phyloP scores from a whole-genome alignment of 208 protist species.

The Trypanosoma rangeli region DNA sequence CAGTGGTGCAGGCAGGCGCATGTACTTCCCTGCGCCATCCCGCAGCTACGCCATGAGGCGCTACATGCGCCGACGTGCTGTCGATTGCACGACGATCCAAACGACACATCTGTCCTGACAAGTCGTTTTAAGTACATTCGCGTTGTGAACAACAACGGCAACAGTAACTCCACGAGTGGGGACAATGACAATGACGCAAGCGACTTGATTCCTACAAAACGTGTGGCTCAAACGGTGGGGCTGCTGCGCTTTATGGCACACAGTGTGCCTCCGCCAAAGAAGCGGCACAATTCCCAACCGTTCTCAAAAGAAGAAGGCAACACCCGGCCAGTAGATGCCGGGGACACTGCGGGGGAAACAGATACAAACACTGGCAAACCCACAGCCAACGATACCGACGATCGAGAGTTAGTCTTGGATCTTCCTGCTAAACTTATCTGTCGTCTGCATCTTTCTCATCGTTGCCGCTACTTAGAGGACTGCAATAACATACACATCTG shows the following conservation, averaged over 20 bases:
- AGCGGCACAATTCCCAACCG: background rate
- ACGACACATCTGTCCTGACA: slow-evolving; percentile 71
- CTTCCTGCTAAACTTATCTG: slow-evolving; percentile 85
- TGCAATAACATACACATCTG: slow-evolving; percentile 93
- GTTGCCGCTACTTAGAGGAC: slow-evolving; percentile 89
- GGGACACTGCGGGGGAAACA: background rate
- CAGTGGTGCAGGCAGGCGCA: slow-evolving; percentile 89
- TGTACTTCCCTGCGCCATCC: slow-evolving; percentile 66
- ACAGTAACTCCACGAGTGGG: slow-evolving; percentile 28
- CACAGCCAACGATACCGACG: slow-evolving; percentile 4
- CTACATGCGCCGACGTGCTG: slow-evolving; percentile 86
- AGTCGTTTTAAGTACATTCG: slow-evolving; percentile 66
- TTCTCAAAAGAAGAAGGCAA: background rate
- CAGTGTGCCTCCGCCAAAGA: slow-evolving; percentile 41
- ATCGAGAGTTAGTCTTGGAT: slow-evolving; percentile 50
- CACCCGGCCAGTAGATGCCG: background rate
- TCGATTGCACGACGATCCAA: slow-evolving; percentile 74
- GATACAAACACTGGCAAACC: slow-evolving; percentile 11
- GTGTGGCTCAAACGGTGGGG: slow-evolving; percentile 81
- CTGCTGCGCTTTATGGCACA: slow-evolving; percentile 84
- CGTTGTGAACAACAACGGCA: slow-evolving; percentile 46
- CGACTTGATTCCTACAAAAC: slow-evolving; percentile 68
- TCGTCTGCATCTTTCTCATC: slow-evolving; percentile 82
- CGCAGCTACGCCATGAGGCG: slow-evolving; percentile 81
- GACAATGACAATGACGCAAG: background rate